Evolutionary conservation across 148 eudicot species (phyloP).

Genomic region (Dysphania ambrosioides): DNA sequence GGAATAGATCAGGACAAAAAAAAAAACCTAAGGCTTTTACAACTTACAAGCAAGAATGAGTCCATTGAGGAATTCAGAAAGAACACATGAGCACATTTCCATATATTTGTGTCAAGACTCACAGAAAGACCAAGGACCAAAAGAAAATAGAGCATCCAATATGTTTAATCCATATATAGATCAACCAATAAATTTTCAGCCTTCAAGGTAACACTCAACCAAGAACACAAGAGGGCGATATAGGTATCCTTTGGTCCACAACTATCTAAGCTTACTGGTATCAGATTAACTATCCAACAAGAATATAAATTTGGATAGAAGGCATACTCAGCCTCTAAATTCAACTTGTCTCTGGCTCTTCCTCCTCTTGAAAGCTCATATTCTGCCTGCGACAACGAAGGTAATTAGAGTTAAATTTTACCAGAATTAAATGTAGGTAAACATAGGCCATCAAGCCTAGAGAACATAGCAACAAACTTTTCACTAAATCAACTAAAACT

Average conservation of each 20-base stretch:
- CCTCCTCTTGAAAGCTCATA: constrained; percentile 64
- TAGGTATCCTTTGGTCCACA: neutral
- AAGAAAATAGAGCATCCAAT: neutral
- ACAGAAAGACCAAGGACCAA: constrained; percentile 8
- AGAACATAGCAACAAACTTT: neutral
- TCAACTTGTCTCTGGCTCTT: constrained; percentile 67
- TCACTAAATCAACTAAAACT: neutral
- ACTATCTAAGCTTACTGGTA: neutral
- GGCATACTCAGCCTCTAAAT: constrained; percentile 78
- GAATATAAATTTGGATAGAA: constrained; percentile 17
- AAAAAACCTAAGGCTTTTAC: neutral
- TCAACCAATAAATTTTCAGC: neutral
- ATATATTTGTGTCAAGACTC: neutral
- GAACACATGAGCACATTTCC: neutral
- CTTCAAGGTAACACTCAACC: neutral
- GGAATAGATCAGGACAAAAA: neutral
- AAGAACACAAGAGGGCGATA: neutral
- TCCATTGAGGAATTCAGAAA: neutral
- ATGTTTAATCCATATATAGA: neutral
- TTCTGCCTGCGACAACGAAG: constrained; percentile 55
- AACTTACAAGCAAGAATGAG: neutral
- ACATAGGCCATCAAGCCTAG: neutral
- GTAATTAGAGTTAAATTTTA: too few relatives aligned
- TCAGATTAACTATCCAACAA: constrained; percentile 3
- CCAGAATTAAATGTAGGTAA: neutral